Conservation (phyloP, 371 early-diverging fungal species). For the Apophysomyces variabilis region DNA sequence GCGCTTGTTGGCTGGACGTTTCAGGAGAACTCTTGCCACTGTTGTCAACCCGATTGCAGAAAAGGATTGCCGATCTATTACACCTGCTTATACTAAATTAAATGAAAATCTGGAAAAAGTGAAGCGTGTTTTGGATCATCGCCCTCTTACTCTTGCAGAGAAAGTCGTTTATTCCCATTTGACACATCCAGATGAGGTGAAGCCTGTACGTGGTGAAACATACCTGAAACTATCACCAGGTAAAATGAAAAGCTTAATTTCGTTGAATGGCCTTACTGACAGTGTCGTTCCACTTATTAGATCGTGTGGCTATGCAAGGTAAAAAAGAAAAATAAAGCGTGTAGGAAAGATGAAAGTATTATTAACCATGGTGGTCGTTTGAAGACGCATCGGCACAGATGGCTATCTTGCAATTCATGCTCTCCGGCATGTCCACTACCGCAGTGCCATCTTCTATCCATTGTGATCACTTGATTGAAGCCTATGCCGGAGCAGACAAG, state of each 20-base stretch:
- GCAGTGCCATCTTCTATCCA: constrained; percentile 91
- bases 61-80: constrained; percentile 61
- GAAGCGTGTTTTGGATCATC: constrained; percentile 56
- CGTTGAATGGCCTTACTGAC: not conserved
- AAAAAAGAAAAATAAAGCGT: not conserved
- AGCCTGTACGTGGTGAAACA: constrained; percentile 71
- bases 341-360: not conserved
- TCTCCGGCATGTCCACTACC: constrained; percentile 81
- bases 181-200: constrained; percentile 74
- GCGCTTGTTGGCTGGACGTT: not conserved
- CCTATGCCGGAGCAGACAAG: constrained; percentile 73
- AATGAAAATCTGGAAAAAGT: constrained; percentile 58
- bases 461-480: constrained; percentile 93
- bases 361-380: not conserved
- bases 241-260: constrained; percentile 27
- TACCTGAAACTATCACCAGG: constrained; percentile 76
- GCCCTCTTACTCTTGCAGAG: constrained; percentile 88
- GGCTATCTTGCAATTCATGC: constrained; percentile 94
- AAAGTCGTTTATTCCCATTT: constrained; percentile 95
- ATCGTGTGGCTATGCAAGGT: constrained; percentile 84
- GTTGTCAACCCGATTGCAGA: constrained; percentile 46
- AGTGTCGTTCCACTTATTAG: constrained; percentile 32
- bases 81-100: constrained; percentile 65
- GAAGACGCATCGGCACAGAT: constrained; percentile 84
- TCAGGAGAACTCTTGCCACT: constrained; percentile 29